Conservation (phyloP, 2,329 filamentous ascomycete genomes). For the Verticillium longisporum region DNA sequence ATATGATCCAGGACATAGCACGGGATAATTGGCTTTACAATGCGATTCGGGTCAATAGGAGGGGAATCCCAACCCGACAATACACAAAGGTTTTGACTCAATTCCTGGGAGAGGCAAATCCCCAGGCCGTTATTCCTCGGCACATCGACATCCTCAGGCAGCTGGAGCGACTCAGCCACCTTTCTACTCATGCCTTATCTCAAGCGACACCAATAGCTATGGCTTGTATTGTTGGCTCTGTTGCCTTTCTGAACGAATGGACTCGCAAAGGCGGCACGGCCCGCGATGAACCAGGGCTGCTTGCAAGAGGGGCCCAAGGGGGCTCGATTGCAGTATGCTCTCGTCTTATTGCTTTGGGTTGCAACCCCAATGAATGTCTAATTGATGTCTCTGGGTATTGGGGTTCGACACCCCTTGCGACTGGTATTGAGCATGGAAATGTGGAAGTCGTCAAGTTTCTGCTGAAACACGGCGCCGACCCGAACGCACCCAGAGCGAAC, state of each 20-base stretch:
- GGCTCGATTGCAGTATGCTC: background rate
- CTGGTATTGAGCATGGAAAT: background rate
- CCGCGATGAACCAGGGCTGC: background rate
- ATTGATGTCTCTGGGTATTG: background rate
- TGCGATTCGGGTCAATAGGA: background rate
- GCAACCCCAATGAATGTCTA: background rate
- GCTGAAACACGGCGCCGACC: no score
- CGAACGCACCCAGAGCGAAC: no score
- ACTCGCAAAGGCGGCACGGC: background rate
- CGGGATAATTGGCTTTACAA: no score
- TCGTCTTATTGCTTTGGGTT: background rate
- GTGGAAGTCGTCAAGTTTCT: no score
- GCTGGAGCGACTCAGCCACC: no score
- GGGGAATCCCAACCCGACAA: background rate
- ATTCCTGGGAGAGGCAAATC: background rate
- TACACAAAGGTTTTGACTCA: background rate
- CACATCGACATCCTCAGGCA: background rate
- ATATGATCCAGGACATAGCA: background rate
- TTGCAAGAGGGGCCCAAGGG: background rate
- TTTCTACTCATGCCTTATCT: background rate
- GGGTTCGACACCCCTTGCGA: background rate
- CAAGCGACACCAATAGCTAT: background rate
- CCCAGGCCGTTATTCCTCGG: background rate
- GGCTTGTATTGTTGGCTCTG: background rate
- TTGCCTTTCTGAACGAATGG: background rate